These are phyloP conservation scores for Oldenlandia corymbosa DNA, from an alignment of 257 asterid species.

Conservation along the genomic window DNA sequence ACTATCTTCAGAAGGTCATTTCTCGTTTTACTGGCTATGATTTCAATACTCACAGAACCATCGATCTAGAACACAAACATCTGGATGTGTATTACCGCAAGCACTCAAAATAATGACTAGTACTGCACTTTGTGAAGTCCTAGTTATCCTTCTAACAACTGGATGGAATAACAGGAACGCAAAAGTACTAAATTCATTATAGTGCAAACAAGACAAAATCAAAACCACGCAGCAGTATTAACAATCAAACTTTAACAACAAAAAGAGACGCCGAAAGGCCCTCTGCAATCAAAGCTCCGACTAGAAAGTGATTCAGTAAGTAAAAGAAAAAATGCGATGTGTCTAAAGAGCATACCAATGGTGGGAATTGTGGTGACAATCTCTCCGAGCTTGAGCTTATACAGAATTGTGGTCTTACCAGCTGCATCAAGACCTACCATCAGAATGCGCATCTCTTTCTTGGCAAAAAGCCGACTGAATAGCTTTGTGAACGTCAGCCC, in stretches of 20 bases:
- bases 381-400: constrained; percentile 97
- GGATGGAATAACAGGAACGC: too few species aligned
- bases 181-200: too few species aligned
- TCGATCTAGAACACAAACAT: neutral
- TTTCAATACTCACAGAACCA: neutral
- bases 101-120: neutral
- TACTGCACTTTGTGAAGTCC: neutral
- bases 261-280: too few species aligned
- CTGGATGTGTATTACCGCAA: neutral
- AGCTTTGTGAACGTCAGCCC: constrained; percentile 78
- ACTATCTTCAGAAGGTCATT: neutral
- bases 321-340: neutral
- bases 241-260: too few species aligned
- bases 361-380: constrained; percentile 94
- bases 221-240: too few species aligned
- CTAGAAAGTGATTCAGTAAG: neutral
- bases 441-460: constrained; percentile 87
- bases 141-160: too few species aligned
- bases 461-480: constrained; percentile 84
- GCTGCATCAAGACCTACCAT: constrained; percentile 97
- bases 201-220: too few species aligned
- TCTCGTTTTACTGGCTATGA: neutral
- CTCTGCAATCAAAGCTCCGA: too few species aligned
- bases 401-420: constrained; percentile 93
- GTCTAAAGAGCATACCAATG: constrained; percentile 47